Conservation (phyloP, 345 rosid species). For the Citrus maxima region DNA sequence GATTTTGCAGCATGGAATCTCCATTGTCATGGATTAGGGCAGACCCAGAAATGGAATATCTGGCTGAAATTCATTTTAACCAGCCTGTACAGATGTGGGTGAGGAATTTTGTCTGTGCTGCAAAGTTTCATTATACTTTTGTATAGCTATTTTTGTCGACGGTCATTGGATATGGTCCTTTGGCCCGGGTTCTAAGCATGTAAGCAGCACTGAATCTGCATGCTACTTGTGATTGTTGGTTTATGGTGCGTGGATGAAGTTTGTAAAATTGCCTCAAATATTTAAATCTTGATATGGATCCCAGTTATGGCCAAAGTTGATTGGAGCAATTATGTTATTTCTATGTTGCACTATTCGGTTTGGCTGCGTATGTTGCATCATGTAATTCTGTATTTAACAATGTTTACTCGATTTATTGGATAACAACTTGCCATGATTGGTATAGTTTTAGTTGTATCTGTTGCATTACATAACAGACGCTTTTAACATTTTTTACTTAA, state of each 20-base stretch:
- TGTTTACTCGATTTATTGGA: background rate
- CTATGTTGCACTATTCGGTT: background rate
- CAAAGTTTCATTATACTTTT: background rate
- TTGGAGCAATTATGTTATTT: background rate
- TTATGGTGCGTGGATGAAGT: background rate
- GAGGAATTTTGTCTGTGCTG: slow-evolving; percentile 31
- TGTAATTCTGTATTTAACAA: background rate
- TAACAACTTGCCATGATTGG: background rate
- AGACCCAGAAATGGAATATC: slow-evolving; percentile 98
- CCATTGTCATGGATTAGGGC: slow-evolving; percentile 95
- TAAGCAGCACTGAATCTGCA: background rate
- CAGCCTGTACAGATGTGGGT: slow-evolving; percentile 99
- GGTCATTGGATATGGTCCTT: background rate
- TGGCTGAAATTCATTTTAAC: slow-evolving; percentile 91
- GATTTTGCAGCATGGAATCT: slow-evolving; percentile 74
- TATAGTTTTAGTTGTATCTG: background rate
- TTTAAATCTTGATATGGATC: background rate
- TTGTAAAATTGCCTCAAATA: background rate
- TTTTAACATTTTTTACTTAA: background rate
- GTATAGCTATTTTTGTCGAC: background rate
- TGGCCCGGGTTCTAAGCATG: background rate
- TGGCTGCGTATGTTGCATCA: background rate
- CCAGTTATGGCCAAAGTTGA: background rate
- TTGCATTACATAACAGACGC: background rate
- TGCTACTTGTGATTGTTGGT: background rate